phyloP scores from a whole-genome alignment of 768 basidiomycete genomes.

The Mycena kentingensis region DNA sequence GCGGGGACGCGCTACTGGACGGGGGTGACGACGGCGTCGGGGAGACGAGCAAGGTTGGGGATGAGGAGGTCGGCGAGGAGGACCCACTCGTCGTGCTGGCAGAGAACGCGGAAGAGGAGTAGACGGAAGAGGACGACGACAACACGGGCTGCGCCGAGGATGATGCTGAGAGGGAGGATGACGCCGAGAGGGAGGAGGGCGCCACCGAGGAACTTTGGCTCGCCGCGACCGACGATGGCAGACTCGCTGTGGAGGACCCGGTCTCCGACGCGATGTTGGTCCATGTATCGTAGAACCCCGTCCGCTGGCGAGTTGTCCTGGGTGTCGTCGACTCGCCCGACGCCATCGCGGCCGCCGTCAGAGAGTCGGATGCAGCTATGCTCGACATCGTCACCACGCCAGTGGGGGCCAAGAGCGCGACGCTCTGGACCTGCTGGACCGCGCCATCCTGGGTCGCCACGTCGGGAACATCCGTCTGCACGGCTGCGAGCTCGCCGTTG shows the following conservation, averaged over 20 bases:
- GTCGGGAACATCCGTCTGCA: neutral
- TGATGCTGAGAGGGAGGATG: neutral
- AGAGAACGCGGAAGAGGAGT: too few relatives aligned
- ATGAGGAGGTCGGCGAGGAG: neutral
- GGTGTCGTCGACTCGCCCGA: neutral
- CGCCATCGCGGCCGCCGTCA: neutral
- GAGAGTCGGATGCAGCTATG: neutral
- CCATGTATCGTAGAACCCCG: neutral
- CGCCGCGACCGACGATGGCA: too few relatives aligned
- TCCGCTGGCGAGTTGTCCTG: neutral
- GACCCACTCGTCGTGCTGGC: neutral
- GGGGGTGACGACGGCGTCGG: neutral
- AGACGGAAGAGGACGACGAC: neutral
- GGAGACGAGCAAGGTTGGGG: neutral
- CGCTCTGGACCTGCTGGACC: conserved; percentile 9
- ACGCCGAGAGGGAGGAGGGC: neutral
- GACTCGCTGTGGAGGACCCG: neutral
- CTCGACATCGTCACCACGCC: neutral
- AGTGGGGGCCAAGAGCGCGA: neutral
- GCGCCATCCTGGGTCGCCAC: conserved; percentile 8
- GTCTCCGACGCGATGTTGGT: neutral
- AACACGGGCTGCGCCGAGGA: neutral
- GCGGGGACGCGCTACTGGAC: neutral
- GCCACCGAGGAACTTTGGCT: neutral
- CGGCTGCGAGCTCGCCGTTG: conserved; percentile 6